Evolutionary conservation across 768 basidiomycete genomes (phyloP).

Genomic region (Amanita thiersii): DNA sequence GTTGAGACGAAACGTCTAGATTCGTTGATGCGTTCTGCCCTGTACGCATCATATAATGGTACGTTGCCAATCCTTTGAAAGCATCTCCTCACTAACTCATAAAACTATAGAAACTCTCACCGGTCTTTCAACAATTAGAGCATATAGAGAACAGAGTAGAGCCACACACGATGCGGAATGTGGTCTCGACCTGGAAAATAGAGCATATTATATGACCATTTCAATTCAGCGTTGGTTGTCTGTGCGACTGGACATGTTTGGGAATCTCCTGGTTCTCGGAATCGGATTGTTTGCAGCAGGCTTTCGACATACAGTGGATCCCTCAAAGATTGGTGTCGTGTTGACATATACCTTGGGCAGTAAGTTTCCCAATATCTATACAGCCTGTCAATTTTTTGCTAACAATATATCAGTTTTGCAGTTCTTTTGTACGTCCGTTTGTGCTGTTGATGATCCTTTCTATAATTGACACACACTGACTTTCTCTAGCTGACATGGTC

Average conservation of each 20-base stretch:
- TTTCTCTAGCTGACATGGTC: slow-evolving; percentile 40
- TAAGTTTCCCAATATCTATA: slow-evolving; percentile 19
- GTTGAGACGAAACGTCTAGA: slow-evolving; percentile 62
- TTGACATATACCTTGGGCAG: slow-evolving; percentile 49
- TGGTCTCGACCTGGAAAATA: slow-evolving; percentile 50
- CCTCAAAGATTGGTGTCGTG: slow-evolving; percentile 56
- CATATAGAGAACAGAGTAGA: slow-evolving; percentile 46
- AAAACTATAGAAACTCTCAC: slow-evolving; percentile 46
- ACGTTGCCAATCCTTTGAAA: slow-evolving; percentile 2
- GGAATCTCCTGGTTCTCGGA: slow-evolving; percentile 59
- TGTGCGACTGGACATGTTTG: slow-evolving; percentile 57
- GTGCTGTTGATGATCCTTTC: neutral
- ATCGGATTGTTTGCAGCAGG: slow-evolving; percentile 65
- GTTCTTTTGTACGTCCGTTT: slow-evolving; percentile 36
- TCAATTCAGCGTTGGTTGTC: slow-evolving; percentile 60
- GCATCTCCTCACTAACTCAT: neutral
- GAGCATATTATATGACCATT: slow-evolving; percentile 58
- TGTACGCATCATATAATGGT: slow-evolving; percentile 56
- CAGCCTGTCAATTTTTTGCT: neutral
- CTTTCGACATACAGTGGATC: slow-evolving; percentile 45
- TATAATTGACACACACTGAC: neutral
- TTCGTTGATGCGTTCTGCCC: slow-evolving; percentile 48
- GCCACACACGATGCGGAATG: slow-evolving; percentile 42
- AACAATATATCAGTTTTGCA: slow-evolving; percentile 36
- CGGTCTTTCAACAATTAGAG: slow-evolving; percentile 55